Evolutionary conservation across 2,329 filamentous ascomycete species (phyloP).

Genomic region (Claviceps maximensis): DNA sequence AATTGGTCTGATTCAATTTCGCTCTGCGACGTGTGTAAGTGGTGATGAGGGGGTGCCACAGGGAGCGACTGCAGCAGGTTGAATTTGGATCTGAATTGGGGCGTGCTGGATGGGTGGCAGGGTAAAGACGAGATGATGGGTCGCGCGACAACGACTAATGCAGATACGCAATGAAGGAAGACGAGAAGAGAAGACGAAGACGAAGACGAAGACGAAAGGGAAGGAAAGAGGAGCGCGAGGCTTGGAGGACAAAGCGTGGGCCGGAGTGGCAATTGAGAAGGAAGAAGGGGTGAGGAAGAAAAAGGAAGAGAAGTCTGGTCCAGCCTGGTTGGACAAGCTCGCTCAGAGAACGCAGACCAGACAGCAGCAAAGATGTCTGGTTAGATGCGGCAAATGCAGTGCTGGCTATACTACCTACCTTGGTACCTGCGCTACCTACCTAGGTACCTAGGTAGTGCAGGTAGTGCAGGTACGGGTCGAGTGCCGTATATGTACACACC

Average conservation of each 20-base stretch:
- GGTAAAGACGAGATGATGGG: neutral
- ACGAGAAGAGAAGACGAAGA: neutral
- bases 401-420: neutral
- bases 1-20: constrained; percentile 3
- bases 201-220: neutral
- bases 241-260: neutral
- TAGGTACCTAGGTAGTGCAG: too few species aligned
- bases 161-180: constrained; percentile 1
- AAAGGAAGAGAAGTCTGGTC: neutral
- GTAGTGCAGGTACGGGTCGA: neutral
- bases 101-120: neutral
- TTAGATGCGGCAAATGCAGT: neutral
- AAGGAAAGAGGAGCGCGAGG: neutral
- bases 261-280: neutral
- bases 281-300: neutral
- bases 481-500: too few species aligned
- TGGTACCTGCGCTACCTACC: too few species aligned
- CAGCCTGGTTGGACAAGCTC: neutral
- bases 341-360: neutral
- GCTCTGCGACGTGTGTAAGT: constrained; percentile 8
- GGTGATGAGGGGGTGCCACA: constrained; percentile 4
- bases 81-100: neutral
- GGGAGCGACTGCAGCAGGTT: neutral
- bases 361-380: neutral
- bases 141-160: neutral